Evolutionary conservation across 1,284 basidiomycete species (phyloP).

Genomic region (Pseudozyma thailandica): DNA sequence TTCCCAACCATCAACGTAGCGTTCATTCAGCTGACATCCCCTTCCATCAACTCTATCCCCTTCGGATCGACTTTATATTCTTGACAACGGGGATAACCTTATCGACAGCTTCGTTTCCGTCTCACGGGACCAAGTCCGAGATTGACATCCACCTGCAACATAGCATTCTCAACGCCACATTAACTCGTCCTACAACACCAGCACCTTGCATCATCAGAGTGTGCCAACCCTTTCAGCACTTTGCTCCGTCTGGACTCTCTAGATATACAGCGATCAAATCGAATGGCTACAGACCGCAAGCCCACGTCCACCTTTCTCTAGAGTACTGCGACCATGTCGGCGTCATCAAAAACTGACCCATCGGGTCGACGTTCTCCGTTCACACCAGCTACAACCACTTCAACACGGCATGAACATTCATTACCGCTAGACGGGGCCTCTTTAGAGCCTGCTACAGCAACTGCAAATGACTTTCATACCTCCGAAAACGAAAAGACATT

Average conservation of each 20-base stretch:
- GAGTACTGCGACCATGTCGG: neutral
- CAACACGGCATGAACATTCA: neutral
- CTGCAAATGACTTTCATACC: neutral
- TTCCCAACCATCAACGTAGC: too few species aligned
- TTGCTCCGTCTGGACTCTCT: too few species aligned
- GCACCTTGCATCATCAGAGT: too few species aligned
- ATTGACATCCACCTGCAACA: neutral
- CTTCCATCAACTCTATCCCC: neutral
- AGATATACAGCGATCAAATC: too few species aligned
- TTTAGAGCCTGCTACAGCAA: too few species aligned
- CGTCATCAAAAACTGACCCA: neutral
- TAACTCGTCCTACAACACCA: too few species aligned
- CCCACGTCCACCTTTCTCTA: neutral
- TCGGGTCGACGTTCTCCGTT: neutral
- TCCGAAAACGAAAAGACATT: conserved; percentile 8
- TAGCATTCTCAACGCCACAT: conserved; percentile 4
- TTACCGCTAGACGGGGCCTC: too few species aligned
- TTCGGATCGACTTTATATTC: neutral
- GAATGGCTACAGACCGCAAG: too few species aligned
- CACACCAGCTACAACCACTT: neutral
- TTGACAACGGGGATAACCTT: neutral
- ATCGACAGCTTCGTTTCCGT: neutral
- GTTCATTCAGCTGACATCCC: too few species aligned
- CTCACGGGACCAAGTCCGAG: neutral
- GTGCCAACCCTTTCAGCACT: too few species aligned